Evolutionary conservation across 2,329 filamentous ascomycete species (phyloP).

Genomic region (Alternaria hordeiaustralica): DNA sequence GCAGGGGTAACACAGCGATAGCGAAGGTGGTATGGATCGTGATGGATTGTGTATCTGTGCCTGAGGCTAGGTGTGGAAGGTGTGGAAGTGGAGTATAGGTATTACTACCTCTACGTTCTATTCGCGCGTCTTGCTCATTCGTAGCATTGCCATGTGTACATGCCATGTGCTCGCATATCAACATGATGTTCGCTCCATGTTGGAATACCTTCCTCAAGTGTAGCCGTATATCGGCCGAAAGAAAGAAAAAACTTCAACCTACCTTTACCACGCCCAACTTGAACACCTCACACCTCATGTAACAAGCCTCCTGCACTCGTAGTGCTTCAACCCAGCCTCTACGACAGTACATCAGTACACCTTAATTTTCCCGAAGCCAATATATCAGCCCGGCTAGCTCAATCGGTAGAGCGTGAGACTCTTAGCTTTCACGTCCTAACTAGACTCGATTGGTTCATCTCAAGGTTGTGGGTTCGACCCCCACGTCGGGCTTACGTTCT

Average conservation of each 20-base stretch:
- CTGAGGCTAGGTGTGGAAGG: not conserved
- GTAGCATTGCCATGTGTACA: not conserved
- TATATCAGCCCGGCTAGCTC: slow-evolving; percentile 18
- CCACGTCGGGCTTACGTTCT: not conserved
- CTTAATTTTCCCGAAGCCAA: not conserved
- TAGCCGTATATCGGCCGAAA: not conserved
- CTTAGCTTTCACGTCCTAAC: slow-evolving; percentile 32
- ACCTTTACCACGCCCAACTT: not conserved
- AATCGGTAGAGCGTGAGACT: slow-evolving; percentile 53
- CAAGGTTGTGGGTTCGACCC: slow-evolving; percentile 1
- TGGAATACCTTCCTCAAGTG: not conserved
- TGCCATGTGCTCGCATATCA: not conserved
- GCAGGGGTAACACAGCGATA: not conserved
- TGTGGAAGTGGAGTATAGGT: not conserved
- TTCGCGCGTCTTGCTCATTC: not conserved
- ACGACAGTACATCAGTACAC: not conserved
- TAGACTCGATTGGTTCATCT: slow-evolving; percentile 2
- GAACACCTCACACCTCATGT: not conserved
- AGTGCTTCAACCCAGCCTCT: not conserved
- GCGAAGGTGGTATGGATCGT: not conserved
- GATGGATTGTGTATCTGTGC: not conserved
- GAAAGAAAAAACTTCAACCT: not conserved
- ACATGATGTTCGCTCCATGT: not conserved
- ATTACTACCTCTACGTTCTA: no score
- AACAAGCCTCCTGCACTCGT: not conserved